A percentile compares a stretch with the other conserved stretches of the same genome.
Evolutionary conservation across 169 alveolate genomes (phyloP).

Genomic region (Plasmodium reichenowi): DNA sequence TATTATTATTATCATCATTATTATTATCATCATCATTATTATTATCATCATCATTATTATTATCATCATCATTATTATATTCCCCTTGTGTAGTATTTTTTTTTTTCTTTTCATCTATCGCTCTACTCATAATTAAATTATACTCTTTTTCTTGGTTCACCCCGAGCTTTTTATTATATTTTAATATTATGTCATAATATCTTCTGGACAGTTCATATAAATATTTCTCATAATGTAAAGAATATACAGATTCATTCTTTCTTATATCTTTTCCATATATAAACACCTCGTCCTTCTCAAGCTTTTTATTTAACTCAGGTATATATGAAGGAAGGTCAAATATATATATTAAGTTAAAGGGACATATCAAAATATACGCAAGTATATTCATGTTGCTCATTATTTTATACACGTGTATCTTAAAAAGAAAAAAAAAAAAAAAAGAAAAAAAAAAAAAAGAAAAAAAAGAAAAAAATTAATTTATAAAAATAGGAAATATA

Average conservation of each 20-base stretch:
- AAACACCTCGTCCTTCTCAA: not conserved
- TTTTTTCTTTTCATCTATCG: not conserved
- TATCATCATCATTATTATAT: too few relatives aligned
- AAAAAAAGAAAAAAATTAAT: not conserved
- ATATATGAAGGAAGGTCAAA: slow-evolving; percentile 19
- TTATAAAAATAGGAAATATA: too few relatives aligned
- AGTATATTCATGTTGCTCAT: slow-evolving; percentile 26
- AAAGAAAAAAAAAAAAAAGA: not conserved
- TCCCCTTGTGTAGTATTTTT: too few relatives aligned
- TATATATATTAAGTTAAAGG: slow-evolving; percentile 34
- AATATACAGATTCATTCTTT: not conserved
- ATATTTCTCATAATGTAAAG: slow-evolving; percentile 25
- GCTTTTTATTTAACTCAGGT: slow-evolving; percentile 16
- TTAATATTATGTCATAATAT: slow-evolving; percentile 16
- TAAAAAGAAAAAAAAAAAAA: not conserved
- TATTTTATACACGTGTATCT: not conserved
- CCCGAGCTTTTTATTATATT: slow-evolving; percentile 10
- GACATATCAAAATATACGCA: slow-evolving; percentile 41
- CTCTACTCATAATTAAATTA: slow-evolving; percentile 8
- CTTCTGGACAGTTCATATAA: slow-evolving; percentile 21
- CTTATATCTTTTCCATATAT: slow-evolving; percentile 2
- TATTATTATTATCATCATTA: too few relatives aligned
- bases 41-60: too few relatives aligned
- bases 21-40: too few relatives aligned
- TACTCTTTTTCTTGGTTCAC: slow-evolving; percentile 9